These are phyloP conservation scores for Phallus indusiatus DNA, from an alignment of 768 basidiomycete genomes.

Conservation along the genomic window DNA sequence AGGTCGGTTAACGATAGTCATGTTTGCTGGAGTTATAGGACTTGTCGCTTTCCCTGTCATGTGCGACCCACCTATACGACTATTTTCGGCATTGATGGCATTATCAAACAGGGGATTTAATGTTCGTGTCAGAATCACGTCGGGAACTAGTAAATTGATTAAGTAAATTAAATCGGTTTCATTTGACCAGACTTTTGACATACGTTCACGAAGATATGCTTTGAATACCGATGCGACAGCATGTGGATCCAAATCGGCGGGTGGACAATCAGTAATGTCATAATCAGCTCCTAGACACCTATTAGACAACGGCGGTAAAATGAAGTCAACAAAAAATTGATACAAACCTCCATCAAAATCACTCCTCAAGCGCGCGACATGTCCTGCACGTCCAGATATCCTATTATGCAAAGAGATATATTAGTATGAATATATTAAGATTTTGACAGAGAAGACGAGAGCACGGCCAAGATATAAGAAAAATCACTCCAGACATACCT, in stretches of 20 bases:
- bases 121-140: conserved; percentile 68
- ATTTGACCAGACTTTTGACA: conserved; percentile 25
- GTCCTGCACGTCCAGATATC: conserved; percentile 74
- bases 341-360: conserved; percentile 73
- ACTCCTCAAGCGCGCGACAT: conserved; percentile 60
- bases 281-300: conserved; percentile 60
- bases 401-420: conserved; percentile 29
- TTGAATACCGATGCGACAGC: conserved; percentile 91
- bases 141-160: conserved; percentile 54
- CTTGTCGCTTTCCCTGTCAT: conserved; percentile 18
- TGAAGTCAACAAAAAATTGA: conserved; percentile 10
- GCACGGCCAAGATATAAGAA: neutral
- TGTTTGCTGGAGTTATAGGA: conserved; percentile 24
- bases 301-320: neutral
- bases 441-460: neutral
- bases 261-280: conserved; percentile 66
- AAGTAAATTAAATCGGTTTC: conserved; percentile 1
- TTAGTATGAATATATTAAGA: conserved; percentile 6
- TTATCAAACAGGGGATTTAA: conserved; percentile 72
- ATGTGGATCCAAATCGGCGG: conserved; percentile 88
- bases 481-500: conserved; percentile 38
- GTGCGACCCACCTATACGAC: conserved; percentile 12
- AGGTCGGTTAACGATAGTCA: neutral
- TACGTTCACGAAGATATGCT: conserved; percentile 85
- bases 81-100: conserved; percentile 52